phyloP scores from a whole-genome alignment of 805 yeast species.

The Lipomyces oligophaga region DNA sequence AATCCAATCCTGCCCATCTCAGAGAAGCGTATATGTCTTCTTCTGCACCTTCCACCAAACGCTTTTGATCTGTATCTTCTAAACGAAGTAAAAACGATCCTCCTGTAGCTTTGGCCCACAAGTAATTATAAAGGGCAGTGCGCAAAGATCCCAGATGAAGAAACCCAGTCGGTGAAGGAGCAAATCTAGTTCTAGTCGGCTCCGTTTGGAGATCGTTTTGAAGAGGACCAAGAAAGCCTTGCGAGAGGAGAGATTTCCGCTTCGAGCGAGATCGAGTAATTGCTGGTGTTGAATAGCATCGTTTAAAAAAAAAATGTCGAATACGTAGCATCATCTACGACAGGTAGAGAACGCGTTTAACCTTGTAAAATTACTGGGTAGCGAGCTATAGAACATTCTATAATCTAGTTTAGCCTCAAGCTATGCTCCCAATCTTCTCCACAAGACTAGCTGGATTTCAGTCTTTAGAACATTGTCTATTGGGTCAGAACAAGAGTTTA shows the following conservation, averaged over 20 bases:
- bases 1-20: constrained; percentile 66
- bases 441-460: too few relatives aligned
- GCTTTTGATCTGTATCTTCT: constrained; percentile 83
- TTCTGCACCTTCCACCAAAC: constrained; percentile 60
- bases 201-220: neutral
- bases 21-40: constrained; percentile 69
- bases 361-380: too few relatives aligned
- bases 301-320: too few relatives aligned
- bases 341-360: too few relatives aligned
- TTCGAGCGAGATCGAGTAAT: neutral
- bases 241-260: neutral
- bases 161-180: constrained; percentile 97
- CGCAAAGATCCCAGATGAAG: constrained; percentile 91
- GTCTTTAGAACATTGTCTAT: too few relatives aligned
- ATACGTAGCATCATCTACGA: too few relatives aligned
- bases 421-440: too few relatives aligned
- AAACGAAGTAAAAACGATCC: constrained; percentile 79
- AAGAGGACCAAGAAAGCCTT: too few relatives aligned
- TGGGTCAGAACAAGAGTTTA: too few relatives aligned
- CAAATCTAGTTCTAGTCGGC: constrained; percentile 78
- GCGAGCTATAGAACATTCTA: too few relatives aligned
- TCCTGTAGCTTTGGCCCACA: constrained; percentile 70
- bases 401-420: too few relatives aligned
- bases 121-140: constrained; percentile 86
- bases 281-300: neutral